Conservation (phyloP, 805 yeast species). For the Barnettozyma botsteinii region DNA sequence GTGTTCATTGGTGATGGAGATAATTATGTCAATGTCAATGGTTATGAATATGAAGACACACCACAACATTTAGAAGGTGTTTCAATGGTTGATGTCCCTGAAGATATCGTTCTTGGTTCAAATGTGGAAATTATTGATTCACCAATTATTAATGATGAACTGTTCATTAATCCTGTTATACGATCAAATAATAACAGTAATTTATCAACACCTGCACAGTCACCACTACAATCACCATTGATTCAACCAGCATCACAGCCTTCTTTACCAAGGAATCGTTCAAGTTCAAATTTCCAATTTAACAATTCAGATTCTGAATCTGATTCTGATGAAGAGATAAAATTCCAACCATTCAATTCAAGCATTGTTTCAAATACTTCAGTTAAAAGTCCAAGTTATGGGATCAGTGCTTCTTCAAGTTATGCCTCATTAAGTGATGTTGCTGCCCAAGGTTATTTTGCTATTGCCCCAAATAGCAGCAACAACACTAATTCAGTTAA, state of each 20-base stretch:
- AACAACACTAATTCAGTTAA: constrained; percentile 5
- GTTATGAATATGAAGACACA: constrained; percentile 19
- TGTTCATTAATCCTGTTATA: constrained; percentile 5
- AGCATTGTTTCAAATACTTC: neutral
- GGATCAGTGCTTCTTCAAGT: constrained; percentile 29
- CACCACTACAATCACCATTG: constrained; percentile 5
- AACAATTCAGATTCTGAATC: constrained; percentile 24
- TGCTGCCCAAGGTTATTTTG: constrained; percentile 39
- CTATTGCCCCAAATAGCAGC: constrained; percentile 11
- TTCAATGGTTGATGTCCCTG: constrained; percentile 25
- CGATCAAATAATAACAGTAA: constrained; percentile 1
- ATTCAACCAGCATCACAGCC: neutral
- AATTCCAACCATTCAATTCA: constrained; percentile 10
- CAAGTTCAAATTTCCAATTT: constrained; percentile 6
- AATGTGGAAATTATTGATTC: constrained; percentile 17
- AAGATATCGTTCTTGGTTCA: constrained; percentile 25
- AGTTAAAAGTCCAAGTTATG: neutral
- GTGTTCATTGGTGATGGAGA: constrained; percentile 51
- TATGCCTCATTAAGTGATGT: constrained; percentile 45
- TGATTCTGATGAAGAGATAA: constrained; percentile 23
- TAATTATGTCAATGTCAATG: constrained; percentile 13
- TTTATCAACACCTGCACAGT: neutral
- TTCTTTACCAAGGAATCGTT: neutral
- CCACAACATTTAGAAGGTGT: constrained; percentile 25
- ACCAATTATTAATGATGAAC: constrained; percentile 5